Conservation (phyloP, 2,329 filamentous ascomycete species). For the Helminthosporium solani region DNA sequence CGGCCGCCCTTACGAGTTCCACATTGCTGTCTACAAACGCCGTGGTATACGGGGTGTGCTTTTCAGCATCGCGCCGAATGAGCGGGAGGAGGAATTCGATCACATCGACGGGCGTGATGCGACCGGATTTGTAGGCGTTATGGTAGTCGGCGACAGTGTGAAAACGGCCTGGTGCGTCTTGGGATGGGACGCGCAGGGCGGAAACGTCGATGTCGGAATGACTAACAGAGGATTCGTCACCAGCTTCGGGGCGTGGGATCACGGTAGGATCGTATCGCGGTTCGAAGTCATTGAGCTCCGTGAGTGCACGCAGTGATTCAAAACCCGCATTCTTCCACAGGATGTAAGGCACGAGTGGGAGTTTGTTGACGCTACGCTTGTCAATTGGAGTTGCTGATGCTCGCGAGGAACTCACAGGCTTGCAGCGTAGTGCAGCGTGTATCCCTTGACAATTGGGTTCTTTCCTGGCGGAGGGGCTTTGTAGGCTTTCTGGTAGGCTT, state of each 20-base stretch:
- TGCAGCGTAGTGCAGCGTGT: constrained; percentile 61
- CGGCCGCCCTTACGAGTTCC: constrained; percentile 65
- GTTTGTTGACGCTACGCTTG: constrained; percentile 57
- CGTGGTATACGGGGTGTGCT: constrained; percentile 62
- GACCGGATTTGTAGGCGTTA: constrained; percentile 68
- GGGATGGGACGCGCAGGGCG: constrained; percentile 22
- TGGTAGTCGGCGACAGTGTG: constrained; percentile 73
- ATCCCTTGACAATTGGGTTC: constrained; percentile 71
- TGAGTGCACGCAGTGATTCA: constrained; percentile 55
- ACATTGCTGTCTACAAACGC: constrained; percentile 71
- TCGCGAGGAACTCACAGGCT: constrained; percentile 53
- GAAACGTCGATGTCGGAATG: constrained; percentile 16
- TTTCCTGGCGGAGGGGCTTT: constrained; percentile 42
- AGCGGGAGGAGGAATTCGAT: constrained; percentile 69
- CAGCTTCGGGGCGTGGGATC: constrained; percentile 44
- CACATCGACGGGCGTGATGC: constrained; percentile 70
- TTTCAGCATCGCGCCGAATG: constrained; percentile 60
- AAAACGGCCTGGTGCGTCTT: constrained; percentile 31
- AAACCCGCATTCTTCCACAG: constrained; percentile 75
- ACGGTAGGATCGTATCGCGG: constrained; percentile 60
- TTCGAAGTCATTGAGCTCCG: constrained; percentile 55
- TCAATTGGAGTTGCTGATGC: constrained; percentile 8
- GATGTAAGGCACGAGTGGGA: constrained; percentile 61
- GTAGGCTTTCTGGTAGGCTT: constrained; percentile 35
- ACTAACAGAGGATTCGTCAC: constrained; percentile 17